Conservation (phyloP, 2,329 filamentous ascomycete species). For the Amauroascus verrucosus region DNA sequence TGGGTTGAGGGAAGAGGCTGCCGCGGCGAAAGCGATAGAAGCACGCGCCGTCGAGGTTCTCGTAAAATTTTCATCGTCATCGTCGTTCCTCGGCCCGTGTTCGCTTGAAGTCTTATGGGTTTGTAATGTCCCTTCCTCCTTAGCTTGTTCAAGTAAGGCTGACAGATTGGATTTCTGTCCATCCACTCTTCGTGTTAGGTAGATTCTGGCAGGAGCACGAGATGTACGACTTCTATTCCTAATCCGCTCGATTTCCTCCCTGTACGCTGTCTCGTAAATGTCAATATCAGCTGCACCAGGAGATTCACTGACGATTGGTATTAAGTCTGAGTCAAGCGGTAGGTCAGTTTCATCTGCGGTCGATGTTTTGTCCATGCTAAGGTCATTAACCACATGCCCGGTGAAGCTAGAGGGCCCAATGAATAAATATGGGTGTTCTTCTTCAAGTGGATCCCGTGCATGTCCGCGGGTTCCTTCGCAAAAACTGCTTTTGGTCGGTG, state of each 20-base stretch:
- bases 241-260: conserved; percentile 69
- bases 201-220: conserved; percentile 44
- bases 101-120: neutral
- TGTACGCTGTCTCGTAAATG: conserved; percentile 81
- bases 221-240: conserved; percentile 33
- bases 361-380: neutral
- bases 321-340: neutral
- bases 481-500: conserved; percentile 29
- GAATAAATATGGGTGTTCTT: conserved; percentile 59
- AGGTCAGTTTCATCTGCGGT: neutral
- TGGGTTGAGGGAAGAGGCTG: neutral
- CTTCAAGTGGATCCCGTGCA: conserved; percentile 54
- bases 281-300: conserved; percentile 75
- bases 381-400: neutral
- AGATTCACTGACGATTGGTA: conserved; percentile 50
- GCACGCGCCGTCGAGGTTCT: neutral
- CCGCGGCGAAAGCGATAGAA: neutral
- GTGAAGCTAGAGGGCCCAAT: conserved; percentile 53
- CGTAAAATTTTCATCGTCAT: neutral
- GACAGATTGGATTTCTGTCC: conserved; percentile 24
- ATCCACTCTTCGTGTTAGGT: conserved; percentile 45
- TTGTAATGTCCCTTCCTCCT: conserved; percentile 11
- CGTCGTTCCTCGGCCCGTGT: too few species aligned
- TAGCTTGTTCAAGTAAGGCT: conserved; percentile 26
- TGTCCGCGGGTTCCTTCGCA: conserved; percentile 47